Conservation (phyloP, 352 stramenopile genomes). For the Halophytophthora polymorphica region DNA sequence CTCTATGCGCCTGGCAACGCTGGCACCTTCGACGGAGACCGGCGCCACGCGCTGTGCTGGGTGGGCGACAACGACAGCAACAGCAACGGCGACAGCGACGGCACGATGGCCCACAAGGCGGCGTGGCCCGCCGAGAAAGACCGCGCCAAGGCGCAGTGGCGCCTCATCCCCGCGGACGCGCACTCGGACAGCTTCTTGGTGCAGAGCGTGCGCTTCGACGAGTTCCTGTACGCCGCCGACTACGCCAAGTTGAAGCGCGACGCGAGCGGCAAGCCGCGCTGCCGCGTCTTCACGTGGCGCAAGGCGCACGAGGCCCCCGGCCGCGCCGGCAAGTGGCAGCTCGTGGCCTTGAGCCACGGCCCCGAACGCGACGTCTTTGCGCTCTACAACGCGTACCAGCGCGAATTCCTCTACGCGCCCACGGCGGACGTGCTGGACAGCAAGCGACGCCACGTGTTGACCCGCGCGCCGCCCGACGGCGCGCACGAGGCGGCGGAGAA, state of each 20-base stretch:
- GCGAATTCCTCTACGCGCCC: constrained; percentile 67
- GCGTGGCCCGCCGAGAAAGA: constrained; percentile 32
- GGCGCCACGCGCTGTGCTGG: constrained; percentile 50
- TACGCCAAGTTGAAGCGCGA: constrained; percentile 70
- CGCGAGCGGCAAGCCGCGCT: constrained; percentile 38
- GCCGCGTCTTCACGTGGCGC: constrained; percentile 64
- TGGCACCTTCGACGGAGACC: constrained; percentile 47
- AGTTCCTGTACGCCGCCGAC: constrained; percentile 66
- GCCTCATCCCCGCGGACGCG: constrained; percentile 51
- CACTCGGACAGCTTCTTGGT: constrained; percentile 62
- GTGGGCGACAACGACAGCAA: constrained; percentile 22
- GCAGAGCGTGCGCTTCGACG: constrained; percentile 52
- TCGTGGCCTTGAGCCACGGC: constrained; percentile 36
- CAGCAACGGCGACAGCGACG: constrained; percentile 3
- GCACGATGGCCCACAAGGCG: too few relatives aligned
- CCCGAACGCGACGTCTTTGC: constrained; percentile 58
- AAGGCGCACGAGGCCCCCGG: constrained; percentile 42
- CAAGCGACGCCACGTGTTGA: constrained; percentile 54
- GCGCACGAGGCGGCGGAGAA: constrained; percentile 26
- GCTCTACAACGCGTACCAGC: constrained; percentile 74
- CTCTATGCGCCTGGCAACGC: constrained; percentile 42
- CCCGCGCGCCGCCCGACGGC: constrained; percentile 42
- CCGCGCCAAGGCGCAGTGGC: constrained; percentile 50
- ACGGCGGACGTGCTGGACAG: constrained; percentile 46
- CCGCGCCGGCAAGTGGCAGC: constrained; percentile 57